Base-by-base conservation (phyloP, 148 eudicot genomes). In the Fagopyrum tataricum region DNA sequence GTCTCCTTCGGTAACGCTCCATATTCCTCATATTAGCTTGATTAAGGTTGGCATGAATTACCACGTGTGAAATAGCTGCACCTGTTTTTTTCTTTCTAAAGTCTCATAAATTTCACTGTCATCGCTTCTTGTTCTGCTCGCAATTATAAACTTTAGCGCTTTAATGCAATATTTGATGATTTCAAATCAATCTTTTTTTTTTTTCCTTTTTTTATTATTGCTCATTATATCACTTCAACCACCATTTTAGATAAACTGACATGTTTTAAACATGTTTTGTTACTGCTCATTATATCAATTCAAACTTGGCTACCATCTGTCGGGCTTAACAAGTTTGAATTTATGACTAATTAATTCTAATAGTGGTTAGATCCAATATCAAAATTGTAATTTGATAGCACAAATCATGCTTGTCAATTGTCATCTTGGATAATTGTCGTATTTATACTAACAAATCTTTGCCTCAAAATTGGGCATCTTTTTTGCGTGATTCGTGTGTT, bases 31-130 rank as follows among this genome's bases (percentile, higher is more conserved):
- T 70, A 79, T 79, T 52, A 85, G 79, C 76, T 73, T 83, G 79
- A 81, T 85, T 76, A 79, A 82, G 67, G 86, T 85, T 55, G 88
- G 88, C 42, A 78, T 81, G 83, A 72, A 73, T 72, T 85, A 83
- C 77, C 47, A 81, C 72, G 51, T 81, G 21, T 84, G 67, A 61
- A 81, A 70, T 2, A 42, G 8, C 20, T 70, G 72, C 12, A 39
- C 12, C 41, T 15, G 71, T 0, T 40, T 37, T 39, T n/a, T 67
- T 4, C 44, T 31, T 41, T 8, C 70, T 39, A 4, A 39, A 42
- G 46, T 4, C 39, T 67, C 40, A 37, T 41, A 68, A 68, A 20
- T 6, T 58, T 46, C 24, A n/a, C n/a, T n/a, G n/a, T n/a, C n/a
- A 61, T 61, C 31, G 6, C 37, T 20, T 61, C 48, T 10, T 69